phyloP scores from a whole-genome alignment of 2,329 filamentous ascomycete genomes.

The Ophiostoma ulmi region DNA sequence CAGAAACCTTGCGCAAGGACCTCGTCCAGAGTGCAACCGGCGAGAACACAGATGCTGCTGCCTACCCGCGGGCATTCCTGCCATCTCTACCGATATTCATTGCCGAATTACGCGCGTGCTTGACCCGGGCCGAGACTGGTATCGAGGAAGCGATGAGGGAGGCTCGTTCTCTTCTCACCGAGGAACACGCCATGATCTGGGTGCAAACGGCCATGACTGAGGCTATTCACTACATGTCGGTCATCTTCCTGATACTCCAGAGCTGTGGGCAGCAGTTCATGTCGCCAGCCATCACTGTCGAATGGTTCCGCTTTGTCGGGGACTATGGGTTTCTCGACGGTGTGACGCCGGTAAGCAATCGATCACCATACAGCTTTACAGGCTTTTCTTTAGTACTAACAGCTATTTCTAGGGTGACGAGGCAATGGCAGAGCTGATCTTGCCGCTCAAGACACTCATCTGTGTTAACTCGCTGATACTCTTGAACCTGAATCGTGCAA shows the following conservation, averaged over 20 bases:
- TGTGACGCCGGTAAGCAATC: constrained; percentile 50
- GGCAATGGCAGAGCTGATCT: constrained; percentile 46
- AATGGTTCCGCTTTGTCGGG: constrained; percentile 72
- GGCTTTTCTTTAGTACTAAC: constrained; percentile 9
- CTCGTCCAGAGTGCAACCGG: constrained; percentile 20
- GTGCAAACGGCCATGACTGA: constrained; percentile 61
- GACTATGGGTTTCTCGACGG: constrained; percentile 64
- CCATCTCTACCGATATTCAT: constrained; percentile 47
- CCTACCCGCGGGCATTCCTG: constrained; percentile 37
- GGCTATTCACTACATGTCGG: constrained; percentile 65
- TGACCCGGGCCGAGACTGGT: constrained; percentile 46
- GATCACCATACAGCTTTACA: background rate
- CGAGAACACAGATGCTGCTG: constrained; percentile 5
- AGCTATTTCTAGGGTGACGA: constrained; percentile 35
- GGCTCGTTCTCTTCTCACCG: constrained; percentile 42
- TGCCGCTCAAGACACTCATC: constrained; percentile 63
- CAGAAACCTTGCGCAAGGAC: constrained; percentile 21
- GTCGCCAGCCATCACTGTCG: constrained; percentile 53
- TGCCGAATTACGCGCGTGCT: constrained; percentile 43
- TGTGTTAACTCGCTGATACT: constrained; percentile 67
- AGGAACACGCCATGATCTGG: constrained; percentile 56
- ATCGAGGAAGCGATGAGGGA: constrained; percentile 49
- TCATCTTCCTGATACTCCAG: constrained; percentile 66
- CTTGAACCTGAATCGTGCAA: constrained; percentile 58
- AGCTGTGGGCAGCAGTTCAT: constrained; percentile 51